Evolutionary conservation across 2,329 filamentous ascomycete species (phyloP).

Genomic region (Claviceps pazoutovae): DNA sequence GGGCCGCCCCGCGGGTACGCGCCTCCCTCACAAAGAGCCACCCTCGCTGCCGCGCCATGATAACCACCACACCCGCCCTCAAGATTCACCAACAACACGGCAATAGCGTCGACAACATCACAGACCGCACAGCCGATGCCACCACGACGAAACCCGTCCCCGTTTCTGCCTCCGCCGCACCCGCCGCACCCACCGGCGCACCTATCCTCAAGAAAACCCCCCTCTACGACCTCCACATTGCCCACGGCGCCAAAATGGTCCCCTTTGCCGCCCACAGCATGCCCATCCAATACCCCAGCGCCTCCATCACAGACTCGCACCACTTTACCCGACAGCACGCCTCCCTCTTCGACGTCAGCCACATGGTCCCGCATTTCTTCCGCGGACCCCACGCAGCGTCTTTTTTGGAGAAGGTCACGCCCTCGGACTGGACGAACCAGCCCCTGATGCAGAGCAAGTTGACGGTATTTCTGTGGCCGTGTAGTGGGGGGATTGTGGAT

Average conservation of each 20-base stretch:
- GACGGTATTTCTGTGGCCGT: slow-evolving; percentile 67
- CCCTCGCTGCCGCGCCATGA: not conserved
- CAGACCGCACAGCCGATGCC: slow-evolving; percentile 10
- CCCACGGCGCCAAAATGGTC: slow-evolving; percentile 80
- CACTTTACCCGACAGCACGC: slow-evolving; percentile 77
- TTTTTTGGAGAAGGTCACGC: slow-evolving; percentile 76
- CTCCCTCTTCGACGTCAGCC: slow-evolving; percentile 88
- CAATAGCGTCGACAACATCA: slow-evolving; percentile 5
- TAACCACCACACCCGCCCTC: too few species aligned
- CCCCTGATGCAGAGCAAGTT: slow-evolving; percentile 59
- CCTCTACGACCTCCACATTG: slow-evolving; percentile 65
- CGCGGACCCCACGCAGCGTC: slow-evolving; percentile 64
- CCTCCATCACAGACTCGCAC: slow-evolving; percentile 73
- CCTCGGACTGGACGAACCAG: slow-evolving; percentile 54
- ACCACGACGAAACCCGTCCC: too few species aligned
- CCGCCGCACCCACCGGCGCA: slow-evolving; percentile 5
- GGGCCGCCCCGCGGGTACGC: slow-evolving; percentile 17
- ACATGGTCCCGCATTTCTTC: slow-evolving; percentile 90
- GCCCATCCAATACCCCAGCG: slow-evolving; percentile 75
- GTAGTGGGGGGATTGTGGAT: slow-evolving; percentile 82
- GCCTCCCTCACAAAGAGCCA: slow-evolving; percentile 2
- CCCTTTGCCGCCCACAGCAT: slow-evolving; percentile 90
- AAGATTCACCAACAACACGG: not conserved
- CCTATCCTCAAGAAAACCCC: slow-evolving; percentile 40
- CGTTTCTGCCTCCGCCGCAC: slow-evolving; percentile 5